Evolutionary conservation across 352 stramenopile species (phyloP).

Genomic region (Phytopythium boreale): DNA sequence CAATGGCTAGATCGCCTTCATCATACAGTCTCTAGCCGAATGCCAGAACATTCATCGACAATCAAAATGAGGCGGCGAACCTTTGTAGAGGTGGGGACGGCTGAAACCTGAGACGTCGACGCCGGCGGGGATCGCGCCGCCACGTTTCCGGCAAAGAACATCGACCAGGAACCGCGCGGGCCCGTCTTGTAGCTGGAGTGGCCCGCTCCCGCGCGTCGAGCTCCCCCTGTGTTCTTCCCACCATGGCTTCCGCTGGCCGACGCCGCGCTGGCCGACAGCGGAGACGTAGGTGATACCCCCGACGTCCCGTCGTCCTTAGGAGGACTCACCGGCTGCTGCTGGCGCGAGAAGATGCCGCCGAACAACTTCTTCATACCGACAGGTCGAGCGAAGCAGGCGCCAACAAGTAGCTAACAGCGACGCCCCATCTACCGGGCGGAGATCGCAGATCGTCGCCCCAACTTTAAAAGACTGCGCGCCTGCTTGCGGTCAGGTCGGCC

Average conservation of each 20-base stretch:
- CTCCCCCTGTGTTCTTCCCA: conserved; percentile 1
- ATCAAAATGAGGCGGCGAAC: neutral
- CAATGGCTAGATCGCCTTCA: neutral
- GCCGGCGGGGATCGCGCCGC: neutral
- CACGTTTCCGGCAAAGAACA: conserved; percentile 26
- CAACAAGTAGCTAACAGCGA: neutral
- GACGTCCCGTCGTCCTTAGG: conserved; percentile 10
- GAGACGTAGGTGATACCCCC: conserved; percentile 2
- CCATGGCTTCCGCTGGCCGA: neutral
- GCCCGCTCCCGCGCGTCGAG: neutral
- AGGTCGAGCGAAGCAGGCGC: neutral
- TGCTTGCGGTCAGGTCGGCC: too few species aligned
- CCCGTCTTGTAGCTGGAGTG: conserved; percentile 20
- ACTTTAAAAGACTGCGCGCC: too few species aligned
- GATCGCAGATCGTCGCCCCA: neutral
- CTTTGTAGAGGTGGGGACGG: conserved; percentile 28
- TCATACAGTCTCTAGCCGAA: neutral
- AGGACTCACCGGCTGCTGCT: conserved; percentile 6
- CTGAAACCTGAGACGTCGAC: neutral
- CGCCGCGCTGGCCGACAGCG: conserved; percentile 2
- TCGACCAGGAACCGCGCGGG: conserved; percentile 34
- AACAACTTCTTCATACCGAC: conserved; percentile 70
- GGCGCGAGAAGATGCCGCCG: conserved; percentile 53
- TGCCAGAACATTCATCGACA: neutral
- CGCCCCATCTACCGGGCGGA: neutral